Evolutionary conservation across 2,329 filamentous ascomycete species (phyloP).

Genomic region (Verticillium longisporum): DNA sequence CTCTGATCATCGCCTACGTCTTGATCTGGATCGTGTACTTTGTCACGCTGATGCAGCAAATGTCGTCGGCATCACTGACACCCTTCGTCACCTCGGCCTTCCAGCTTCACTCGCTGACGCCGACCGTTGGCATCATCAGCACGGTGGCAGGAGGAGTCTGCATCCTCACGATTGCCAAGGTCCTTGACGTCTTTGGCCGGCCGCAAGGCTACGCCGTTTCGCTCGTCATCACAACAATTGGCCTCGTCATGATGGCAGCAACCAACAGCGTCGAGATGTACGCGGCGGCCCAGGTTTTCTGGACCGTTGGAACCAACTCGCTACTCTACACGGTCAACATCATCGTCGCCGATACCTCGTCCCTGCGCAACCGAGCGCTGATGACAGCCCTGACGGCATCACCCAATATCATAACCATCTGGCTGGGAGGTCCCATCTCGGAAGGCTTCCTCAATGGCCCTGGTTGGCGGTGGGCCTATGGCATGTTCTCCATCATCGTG

Average conservation of each 20-base stretch:
- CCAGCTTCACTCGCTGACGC: conserved; percentile 42
- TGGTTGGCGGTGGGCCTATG: conserved; percentile 64
- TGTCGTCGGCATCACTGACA: background rate
- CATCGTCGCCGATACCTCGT: conserved; percentile 62
- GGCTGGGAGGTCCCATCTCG: conserved; percentile 52
- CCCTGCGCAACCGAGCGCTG: conserved; percentile 53
- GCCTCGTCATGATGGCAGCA: conserved; percentile 55
- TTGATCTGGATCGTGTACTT: conserved; percentile 43
- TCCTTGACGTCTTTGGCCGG: conserved; percentile 58
- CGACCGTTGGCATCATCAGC: conserved; percentile 44
- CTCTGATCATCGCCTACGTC: conserved; percentile 30
- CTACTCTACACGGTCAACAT: conserved; percentile 56
- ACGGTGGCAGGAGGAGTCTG: conserved; percentile 49
- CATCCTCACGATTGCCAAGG: conserved; percentile 57
- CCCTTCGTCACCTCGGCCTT: conserved; percentile 42
- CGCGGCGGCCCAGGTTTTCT: conserved; percentile 57
- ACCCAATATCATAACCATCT: conserved; percentile 61
- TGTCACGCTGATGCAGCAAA: conserved; percentile 28
- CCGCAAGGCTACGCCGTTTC: conserved; percentile 52
- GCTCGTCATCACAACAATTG: conserved; percentile 38
- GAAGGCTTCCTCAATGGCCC: conserved; percentile 43
- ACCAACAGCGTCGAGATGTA: conserved; percentile 38
- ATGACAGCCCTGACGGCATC: conserved; percentile 55
- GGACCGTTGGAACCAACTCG: conserved; percentile 46
- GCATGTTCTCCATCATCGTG: conserved; percentile 57